Evolutionary conservation across 345 rosid species (phyloP).

Genomic region (Linum usitatissimum): DNA sequence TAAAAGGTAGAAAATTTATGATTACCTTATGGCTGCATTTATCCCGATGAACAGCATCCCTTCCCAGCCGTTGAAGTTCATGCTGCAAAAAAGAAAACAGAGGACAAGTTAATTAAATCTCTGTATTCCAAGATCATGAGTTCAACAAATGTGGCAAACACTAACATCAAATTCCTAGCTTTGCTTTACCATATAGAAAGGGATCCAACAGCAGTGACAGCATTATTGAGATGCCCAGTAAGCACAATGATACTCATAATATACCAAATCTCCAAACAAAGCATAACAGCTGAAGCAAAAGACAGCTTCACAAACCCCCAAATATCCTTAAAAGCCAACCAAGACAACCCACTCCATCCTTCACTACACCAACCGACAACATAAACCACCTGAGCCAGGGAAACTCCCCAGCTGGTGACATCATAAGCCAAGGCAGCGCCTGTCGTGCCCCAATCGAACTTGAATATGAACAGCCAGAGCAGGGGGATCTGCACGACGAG

Average conservation of each 20-base stretch:
- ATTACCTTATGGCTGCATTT: slow-evolving; percentile 62
- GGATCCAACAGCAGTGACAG: slow-evolving; percentile 61
- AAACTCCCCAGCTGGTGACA: slow-evolving; percentile 36
- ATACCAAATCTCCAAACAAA: slow-evolving; percentile 75
- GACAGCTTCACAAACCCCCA: slow-evolving; percentile 76
- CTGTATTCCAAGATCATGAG: too few species aligned
- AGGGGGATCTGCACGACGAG: slow-evolving; percentile 30
- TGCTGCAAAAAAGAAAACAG: slow-evolving; percentile 28
- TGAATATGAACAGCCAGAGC: slow-evolving; percentile 42
- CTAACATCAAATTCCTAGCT: background rate
- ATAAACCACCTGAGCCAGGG: slow-evolving; percentile 40
- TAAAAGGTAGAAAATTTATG: background rate
- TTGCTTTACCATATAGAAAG: slow-evolving; percentile 55
- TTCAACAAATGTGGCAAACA: background rate
- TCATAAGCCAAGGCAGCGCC: slow-evolving; percentile 70
- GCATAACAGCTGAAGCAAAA: slow-evolving; percentile 72
- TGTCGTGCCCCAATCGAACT: slow-evolving; percentile 33
- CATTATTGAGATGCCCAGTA: slow-evolving; percentile 57
- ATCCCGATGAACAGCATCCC: slow-evolving; percentile 75
- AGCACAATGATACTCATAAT: slow-evolving; percentile 71
- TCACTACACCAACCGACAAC: slow-evolving; percentile 50
- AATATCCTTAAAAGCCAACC: slow-evolving; percentile 51
- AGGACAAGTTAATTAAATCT: background rate
- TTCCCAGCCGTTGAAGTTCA: slow-evolving; percentile 70
- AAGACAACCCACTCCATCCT: slow-evolving; percentile 55